These are phyloP conservation scores for Sisymbrium irio DNA, from an alignment of 345 rosid species.

Conservation along the genomic window DNA sequence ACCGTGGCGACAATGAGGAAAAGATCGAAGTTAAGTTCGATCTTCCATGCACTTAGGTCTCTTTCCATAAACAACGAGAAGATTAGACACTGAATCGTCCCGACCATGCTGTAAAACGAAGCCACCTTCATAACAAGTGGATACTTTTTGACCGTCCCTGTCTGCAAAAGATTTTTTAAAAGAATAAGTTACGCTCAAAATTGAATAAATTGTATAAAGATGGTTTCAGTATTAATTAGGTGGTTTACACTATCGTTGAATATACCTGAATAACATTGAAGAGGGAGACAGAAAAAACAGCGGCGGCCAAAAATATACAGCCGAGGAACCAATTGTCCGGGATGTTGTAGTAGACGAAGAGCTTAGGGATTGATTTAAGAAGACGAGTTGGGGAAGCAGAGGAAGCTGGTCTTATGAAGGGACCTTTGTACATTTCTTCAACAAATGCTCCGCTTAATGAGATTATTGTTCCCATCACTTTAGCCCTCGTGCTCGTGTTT, in stretches of 20 bases:
- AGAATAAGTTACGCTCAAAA: not conserved
- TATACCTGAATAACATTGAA: conserved; percentile 73
- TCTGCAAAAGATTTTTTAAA: conserved; percentile 33
- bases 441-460: conserved; percentile 54
- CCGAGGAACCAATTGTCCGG: conserved; percentile 74
- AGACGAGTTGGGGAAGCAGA: conserved; percentile 32
- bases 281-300: conserved; percentile 52
- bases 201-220: not conserved
- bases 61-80: conserved; percentile 59
- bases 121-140: conserved; percentile 74
- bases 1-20: conserved; percentile 62
- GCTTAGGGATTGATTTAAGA: conserved; percentile 35
- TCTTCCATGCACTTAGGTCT: conserved; percentile 66
- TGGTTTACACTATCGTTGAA: not conserved
- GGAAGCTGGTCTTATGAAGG: conserved; percentile 45
- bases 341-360: conserved; percentile 49
- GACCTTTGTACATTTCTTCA: conserved; percentile 58
- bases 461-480: conserved; percentile 50
- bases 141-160: conserved; percentile 49
- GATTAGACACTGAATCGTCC: conserved; percentile 58
- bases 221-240: not conserved
- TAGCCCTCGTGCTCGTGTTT: conserved; percentile 45
- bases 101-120: conserved; percentile 62
- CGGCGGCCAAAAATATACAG: conserved; percentile 61
- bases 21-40: conserved; percentile 51